phyloP scores from a whole-genome alignment of 1,284 basidiomycete genomes.

The Agroathelia rolfsii region DNA sequence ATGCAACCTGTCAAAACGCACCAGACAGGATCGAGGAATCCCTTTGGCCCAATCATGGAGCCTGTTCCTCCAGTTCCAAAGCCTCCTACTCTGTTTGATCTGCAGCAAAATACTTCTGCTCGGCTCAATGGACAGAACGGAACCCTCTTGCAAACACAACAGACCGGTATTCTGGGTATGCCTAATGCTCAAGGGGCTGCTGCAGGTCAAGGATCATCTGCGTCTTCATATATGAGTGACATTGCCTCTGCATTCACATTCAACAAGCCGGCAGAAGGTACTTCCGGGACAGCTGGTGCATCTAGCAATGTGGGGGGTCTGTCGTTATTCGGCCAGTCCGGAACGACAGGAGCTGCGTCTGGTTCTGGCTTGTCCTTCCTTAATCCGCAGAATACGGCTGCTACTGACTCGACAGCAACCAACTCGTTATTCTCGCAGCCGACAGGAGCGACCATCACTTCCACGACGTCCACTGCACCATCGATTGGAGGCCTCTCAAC shows the following conservation, averaged over 20 bases:
- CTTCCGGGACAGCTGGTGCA: no score
- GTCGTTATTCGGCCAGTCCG: no score
- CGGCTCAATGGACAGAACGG: no score
- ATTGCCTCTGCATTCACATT: constrained; percentile 64
- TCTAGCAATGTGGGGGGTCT: no score
- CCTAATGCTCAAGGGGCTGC: constrained; percentile 25
- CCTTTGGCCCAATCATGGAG: constrained; percentile 74
- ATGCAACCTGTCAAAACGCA: constrained; percentile 71
- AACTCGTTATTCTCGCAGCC: constrained; percentile 44
- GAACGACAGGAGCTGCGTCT: no score
- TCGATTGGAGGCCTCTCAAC: constrained; percentile 19
- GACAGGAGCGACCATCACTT: constrained; percentile 33
- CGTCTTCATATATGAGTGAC: constrained; percentile 45
- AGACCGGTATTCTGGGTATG: no score
- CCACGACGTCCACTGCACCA: constrained; percentile 17
- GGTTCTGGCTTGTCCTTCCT: constrained; percentile 18
- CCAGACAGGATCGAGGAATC: constrained; percentile 90
- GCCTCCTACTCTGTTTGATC: constrained; percentile 72
- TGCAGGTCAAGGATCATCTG: constrained; percentile 26
- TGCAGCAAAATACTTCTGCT: constrained; percentile 24
- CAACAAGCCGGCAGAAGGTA: constrained; percentile 23
- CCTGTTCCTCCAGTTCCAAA: constrained; percentile 65
- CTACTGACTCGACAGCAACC: constrained; percentile 33
- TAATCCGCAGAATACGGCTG: constrained; percentile 28
- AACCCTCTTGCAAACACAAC: constrained; percentile 23